Evolutionary conservation across 805 yeast genomes (phyloP), one percentile per base, ranked within the genome.

Genomic region (Candida ponderosae): DNA sequence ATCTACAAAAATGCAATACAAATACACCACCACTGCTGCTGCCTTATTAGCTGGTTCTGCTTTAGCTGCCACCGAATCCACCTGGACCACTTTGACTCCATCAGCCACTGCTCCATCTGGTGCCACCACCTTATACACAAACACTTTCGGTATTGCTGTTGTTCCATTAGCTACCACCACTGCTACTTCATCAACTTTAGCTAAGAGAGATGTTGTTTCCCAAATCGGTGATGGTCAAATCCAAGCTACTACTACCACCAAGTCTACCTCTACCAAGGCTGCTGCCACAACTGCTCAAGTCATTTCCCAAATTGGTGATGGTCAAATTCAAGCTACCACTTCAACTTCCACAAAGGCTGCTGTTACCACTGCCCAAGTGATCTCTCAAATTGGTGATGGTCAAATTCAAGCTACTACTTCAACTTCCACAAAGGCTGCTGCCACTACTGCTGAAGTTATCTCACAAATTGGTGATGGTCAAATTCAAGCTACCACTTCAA

Each of bases 61-160:
- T 28, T 39, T 71, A 39, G 82, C 82, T 37, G 86, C 85, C 40
- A 70, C 71, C 49, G 75, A 77, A n/a, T 47, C 84, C 85, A 45
- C 59, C 77, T 40, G 80, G 60, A 38, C 63, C 66, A 43, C 70
- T 43, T 51, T 65, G 51, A 65, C 68, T 16, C 70, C 71, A 50
- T 44, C 51, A 24, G 53, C 61, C 36, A 37, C 55, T 35, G 61
- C 66, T 33, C 62, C 55, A 53, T 38, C 53, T 27, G 59, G 60
- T 42, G 71, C 65, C 43, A 38, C 57, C 24, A 56, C 68, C 32
- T 56, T 56, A 33, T 61, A 59, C 51, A 40, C 56, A 31, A 57
- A 62, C 26, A 53, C 65, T 32, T 65, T 65, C 40, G 72, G 70
- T 58, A 61, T 65, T 40, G 70, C 68, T 24, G 67, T 65, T 38